These are phyloP conservation scores for Phoma sp. DNA, from an alignment of 2,329 filamentous ascomycete species.

Conservation along the genomic window DNA sequence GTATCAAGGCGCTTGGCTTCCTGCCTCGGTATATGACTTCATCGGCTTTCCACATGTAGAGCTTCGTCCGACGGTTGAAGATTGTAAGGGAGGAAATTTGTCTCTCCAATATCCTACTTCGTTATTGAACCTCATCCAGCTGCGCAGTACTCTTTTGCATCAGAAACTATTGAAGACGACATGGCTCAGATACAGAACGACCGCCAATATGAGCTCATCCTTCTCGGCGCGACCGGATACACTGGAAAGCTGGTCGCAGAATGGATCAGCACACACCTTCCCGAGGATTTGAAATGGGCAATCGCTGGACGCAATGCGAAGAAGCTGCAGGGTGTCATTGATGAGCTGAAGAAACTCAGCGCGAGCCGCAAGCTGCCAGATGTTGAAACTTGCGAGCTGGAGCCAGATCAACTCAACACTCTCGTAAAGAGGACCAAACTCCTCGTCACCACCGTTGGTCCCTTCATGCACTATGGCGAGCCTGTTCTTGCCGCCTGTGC, in stretches of 20 bases:
- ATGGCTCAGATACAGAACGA: constrained; percentile 32
- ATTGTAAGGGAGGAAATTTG: constrained; percentile 20
- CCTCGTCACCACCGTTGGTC: constrained; percentile 67
- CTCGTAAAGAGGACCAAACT: constrained; percentile 64
- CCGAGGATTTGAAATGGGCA: constrained; percentile 84
- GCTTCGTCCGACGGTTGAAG: constrained; percentile 25
- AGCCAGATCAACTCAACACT: constrained; percentile 56
- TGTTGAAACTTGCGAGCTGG: constrained; percentile 51
- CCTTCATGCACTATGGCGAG: constrained; percentile 69
- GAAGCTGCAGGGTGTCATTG: constrained; percentile 74
- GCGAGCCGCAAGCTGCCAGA: constrained; percentile 67
- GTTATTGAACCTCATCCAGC: constrained; percentile 12
- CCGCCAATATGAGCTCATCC: constrained; percentile 69
- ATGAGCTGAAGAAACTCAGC: constrained; percentile 70
- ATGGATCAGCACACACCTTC: constrained; percentile 72
- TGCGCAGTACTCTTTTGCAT: constrained; percentile 8
- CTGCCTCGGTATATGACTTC: constrained; percentile 28
- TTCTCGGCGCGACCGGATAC: constrained; percentile 78
- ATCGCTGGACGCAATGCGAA: constrained; percentile 79
- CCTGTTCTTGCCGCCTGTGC: constrained; percentile 70
- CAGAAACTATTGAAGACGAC: constrained; percentile 6
- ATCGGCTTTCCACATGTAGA: constrained; percentile 30
- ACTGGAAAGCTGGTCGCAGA: constrained; percentile 80
- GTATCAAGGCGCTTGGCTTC: constrained; percentile 10
- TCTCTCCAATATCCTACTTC: constrained; percentile 14